Conservation (phyloP, 345 rosid species). For the Orychophragmus violaceus region DNA sequence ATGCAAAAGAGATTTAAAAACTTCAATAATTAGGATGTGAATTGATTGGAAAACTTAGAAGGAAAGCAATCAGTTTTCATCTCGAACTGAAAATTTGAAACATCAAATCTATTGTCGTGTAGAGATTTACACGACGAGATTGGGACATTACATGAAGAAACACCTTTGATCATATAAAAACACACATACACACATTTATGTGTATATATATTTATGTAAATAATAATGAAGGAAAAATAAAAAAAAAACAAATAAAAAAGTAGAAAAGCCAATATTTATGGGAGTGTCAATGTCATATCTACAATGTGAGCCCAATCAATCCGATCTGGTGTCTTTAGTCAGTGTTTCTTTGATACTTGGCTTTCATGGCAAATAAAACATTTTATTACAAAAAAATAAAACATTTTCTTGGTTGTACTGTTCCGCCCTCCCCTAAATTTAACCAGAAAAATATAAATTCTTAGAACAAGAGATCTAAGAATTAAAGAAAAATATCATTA, state of each 20-base stretch:
- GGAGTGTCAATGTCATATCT: slow-evolving; percentile 25
- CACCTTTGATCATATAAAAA: slow-evolving; percentile 11
- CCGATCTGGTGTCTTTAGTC: slow-evolving; percentile 21
- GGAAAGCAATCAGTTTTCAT: slow-evolving; percentile 7
- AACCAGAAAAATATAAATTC: not conserved
- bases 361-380: slow-evolving; percentile 21
- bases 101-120: slow-evolving; percentile 7
- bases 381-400: slow-evolving; percentile 1
- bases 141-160: slow-evolving; percentile 18
- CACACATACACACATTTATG: not conserved
- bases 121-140: slow-evolving; percentile 27
- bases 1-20: not conserved
- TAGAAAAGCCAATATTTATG: slow-evolving; percentile 30
- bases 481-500: not conserved
- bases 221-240: not conserved
- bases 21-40: not conserved
- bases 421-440: not conserved
- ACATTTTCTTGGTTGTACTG: slow-evolving; percentile 4
- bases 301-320: slow-evolving; percentile 35
- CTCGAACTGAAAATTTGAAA: slow-evolving; percentile 7
- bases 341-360: slow-evolving; percentile 6
- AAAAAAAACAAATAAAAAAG: not conserved
- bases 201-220: not conserved
- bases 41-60: slow-evolving; percentile 19
- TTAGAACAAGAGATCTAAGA: not conserved